Evolutionary conservation across 768 basidiomycete genomes (phyloP), one percentile per base, ranked within the genome.

Genomic region (Pulveroboletus frians): DNA sequence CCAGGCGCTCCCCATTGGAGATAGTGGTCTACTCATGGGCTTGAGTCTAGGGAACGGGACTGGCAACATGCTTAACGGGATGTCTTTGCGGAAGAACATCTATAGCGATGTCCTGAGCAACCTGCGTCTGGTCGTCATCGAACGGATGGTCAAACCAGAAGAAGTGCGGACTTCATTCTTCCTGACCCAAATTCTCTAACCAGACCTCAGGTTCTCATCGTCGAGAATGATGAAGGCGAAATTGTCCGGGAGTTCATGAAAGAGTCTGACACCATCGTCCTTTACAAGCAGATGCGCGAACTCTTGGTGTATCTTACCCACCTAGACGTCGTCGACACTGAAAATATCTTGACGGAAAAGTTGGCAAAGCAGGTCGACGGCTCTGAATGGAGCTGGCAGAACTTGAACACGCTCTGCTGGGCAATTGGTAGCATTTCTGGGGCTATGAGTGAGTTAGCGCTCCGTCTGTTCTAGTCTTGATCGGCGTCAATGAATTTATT

Each of bases 181-280:
- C 35, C 50, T 20, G 30, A 36, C 34, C 30, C 31, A 35, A 51
- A 39, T 34, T 26, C 34, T 23, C 49, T 57, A 50, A 54, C 27
- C 47, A 18, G 50, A 18, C 51, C 11, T 15, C 46, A 97, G 93
- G 94, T 98, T 7, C 76, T 99, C 41, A 94, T 98, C 56, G 96
- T 97, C 21, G 96, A 98, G 71, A 98, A 99, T 62, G 96, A 99
- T 54, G 96, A 99, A 68, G 96, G 96, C 51, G 96, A 99, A 75
- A 96, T 98, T 53, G 96, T 99, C 10, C 84, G 96, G 53, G 96
- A 99, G 68, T 97, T 97, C 70, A 91, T 97, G 92, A 91, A 98
- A 74, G 96, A 99, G 73, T 85, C 75, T 62, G 96, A 99, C 66
- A 99, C 96, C 38, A 98, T 98, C 59, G 94, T 97, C 20, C 76